Percentiles rank a stretch among this genome's conserved stretches.
Evolutionary conservation across 768 basidiomycete genomes (phyloP).

Genomic region (Mycena rosella): DNA sequence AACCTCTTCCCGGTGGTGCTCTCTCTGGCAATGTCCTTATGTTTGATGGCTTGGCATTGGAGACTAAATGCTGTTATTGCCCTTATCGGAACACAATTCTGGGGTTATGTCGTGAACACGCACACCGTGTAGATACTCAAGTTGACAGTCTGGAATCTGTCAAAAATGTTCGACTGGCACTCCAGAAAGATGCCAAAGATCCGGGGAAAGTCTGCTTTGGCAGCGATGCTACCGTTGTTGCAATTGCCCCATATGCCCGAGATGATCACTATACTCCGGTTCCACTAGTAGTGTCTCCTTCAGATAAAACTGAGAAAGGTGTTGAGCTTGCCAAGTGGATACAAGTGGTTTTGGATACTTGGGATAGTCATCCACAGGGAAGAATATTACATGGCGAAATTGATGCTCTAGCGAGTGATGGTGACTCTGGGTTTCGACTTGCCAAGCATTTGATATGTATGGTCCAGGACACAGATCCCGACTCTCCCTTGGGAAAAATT

Average conservation of each 20-base stretch:
- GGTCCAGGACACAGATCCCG: slow-evolving; percentile 6
- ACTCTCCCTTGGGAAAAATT: slow-evolving; percentile 30
- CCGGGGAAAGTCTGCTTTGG: slow-evolving; percentile 34
- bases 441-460: slow-evolving; percentile 38
- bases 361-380: slow-evolving; percentile 24
- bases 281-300: slow-evolving; percentile 41
- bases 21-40: slow-evolving; percentile 38
- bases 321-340: slow-evolving; percentile 27
- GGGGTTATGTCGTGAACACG: not conserved
- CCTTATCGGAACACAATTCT: not conserved
- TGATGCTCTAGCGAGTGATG: slow-evolving; percentile 44
- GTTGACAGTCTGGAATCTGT: slow-evolving; percentile 16
- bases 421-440: slow-evolving; percentile 42
- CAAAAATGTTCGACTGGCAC: slow-evolving; percentile 24
- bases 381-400: slow-evolving; percentile 40
- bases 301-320: slow-evolving; percentile 41
- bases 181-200: slow-evolving; percentile 7
- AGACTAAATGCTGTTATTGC: slow-evolving; percentile 39
- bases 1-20: not conserved
- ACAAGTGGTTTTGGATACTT: not conserved
- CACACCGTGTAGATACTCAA: not conserved
- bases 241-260: slow-evolving; percentile 39
- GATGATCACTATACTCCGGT: slow-evolving; percentile 41
- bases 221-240: slow-evolving; percentile 46
- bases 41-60: slow-evolving; percentile 46